Base-by-base conservation (phyloP, 1,139 yeast species). In the Pichia sp. region DNA sequence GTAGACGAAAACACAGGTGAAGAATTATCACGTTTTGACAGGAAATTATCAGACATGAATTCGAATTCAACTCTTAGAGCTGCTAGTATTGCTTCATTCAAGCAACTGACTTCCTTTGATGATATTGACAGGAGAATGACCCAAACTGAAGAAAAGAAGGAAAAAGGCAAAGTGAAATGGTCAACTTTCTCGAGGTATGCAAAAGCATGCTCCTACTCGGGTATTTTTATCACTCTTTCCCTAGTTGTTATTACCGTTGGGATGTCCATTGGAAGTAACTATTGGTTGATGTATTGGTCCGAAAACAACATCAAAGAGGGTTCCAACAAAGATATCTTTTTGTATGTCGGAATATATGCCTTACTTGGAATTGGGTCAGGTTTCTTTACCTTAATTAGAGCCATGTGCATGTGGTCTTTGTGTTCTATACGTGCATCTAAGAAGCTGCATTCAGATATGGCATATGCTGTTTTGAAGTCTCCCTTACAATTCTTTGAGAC, bases 401-500 rank as follows among this genome's bases (percentile, higher is more conserved):
- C 80, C 14, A 68, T 80, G 54, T 71, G 80, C 51, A 73, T 84
- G 77, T 80, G 86, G 81, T 52, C 62, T 3, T 81, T 74, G 65
- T 84, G 90, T 66, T 76, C 90, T 3, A 78, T 85, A 50, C 76
- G 78, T 57, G 92, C 87, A 0, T 82, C 91, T 0, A 80, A 73
- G 56, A 75, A 71, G 47, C 69, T 86, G 47, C 93, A 86, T 67
- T 79, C 80, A 59, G 72, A 68, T 34, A 84, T 86, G 90, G 86
- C 88, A 0, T 62, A 63, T 8, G 71, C 85, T 46, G 87, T 86
- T 16, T 68, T 85, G 58, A 73, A 83, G 60, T 83, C 91, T 0
- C 92, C 92, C 56, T 84, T 86, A 89, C 75, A 84, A 2, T 86
- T 85, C 67, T 86, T 86, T 65, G 93, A 86, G 69, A 85, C 91